Percentiles rank a stretch among this genome's conserved stretches.
phyloP scores from a whole-genome alignment of 768 basidiomycete genomes.

The Tricholoma terreum region DNA sequence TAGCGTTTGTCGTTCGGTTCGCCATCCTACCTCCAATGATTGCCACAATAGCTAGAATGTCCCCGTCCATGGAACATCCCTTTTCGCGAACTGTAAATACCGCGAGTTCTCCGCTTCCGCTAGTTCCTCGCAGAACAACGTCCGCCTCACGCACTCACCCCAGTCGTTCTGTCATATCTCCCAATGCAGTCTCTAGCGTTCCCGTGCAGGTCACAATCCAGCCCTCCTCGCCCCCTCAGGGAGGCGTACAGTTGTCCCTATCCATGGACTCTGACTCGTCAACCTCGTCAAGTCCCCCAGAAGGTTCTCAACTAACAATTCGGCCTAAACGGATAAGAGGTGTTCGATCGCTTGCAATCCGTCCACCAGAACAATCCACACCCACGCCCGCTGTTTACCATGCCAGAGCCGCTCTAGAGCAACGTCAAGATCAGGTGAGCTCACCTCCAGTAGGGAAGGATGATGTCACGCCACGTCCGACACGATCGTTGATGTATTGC shows the following conservation, averaged over 20 bases:
- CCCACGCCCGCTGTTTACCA: slow-evolving; percentile 35
- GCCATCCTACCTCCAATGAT: slow-evolving; percentile 33
- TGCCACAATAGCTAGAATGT: slow-evolving; percentile 41
- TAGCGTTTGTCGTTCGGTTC: neutral
- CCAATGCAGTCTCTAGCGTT: slow-evolving; percentile 17
- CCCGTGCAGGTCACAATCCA: slow-evolving; percentile 26
- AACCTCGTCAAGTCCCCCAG: slow-evolving; percentile 35
- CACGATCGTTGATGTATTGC: slow-evolving; percentile 35
- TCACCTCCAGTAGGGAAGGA: slow-evolving; percentile 7
- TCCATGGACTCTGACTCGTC: slow-evolving; percentile 31
- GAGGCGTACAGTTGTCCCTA: slow-evolving; percentile 3
- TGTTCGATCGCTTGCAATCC: slow-evolving; percentile 20
- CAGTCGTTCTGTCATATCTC: slow-evolving; percentile 14
- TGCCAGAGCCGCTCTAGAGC: slow-evolving; percentile 11
- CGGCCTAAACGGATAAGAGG: slow-evolving; percentile 37
- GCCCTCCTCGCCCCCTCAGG: slow-evolving; percentile 24
- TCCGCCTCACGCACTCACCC: slow-evolving; percentile 26
- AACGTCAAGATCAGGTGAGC: slow-evolving; percentile 5
- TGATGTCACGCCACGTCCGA: slow-evolving; percentile 28
- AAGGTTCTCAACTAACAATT: slow-evolving; percentile 32
- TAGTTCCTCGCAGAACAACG: slow-evolving; percentile 52
- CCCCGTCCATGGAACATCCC: slow-evolving; percentile 30
- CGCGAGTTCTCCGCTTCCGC: slow-evolving; percentile 59
- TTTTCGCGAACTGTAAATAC: slow-evolving; percentile 45
- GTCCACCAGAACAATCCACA: slow-evolving; percentile 41